Percentiles rank a stretch among this genome's conserved stretches.
These are phyloP conservation scores for Chenopodium berlandieri DNA, from an alignment of 148 eudicot genomes.

Conservation along the genomic window DNA sequence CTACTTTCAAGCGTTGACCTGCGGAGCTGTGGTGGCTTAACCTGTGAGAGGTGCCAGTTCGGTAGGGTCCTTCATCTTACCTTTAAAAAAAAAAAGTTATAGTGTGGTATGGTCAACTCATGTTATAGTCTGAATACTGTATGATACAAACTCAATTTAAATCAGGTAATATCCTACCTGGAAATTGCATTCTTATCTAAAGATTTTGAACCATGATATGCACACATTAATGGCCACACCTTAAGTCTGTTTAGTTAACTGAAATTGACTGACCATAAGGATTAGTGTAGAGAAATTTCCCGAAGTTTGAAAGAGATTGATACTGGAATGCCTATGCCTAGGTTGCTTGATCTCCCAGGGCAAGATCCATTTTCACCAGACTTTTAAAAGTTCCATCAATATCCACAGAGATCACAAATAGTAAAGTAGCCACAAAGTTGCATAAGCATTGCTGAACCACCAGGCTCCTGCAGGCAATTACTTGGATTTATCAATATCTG, in stretches of 20 bases:
- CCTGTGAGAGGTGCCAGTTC: too few species aligned
- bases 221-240: too few species aligned
- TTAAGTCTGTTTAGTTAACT: too few species aligned
- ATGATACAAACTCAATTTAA: background rate
- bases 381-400: background rate
- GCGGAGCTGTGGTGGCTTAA: too few species aligned
- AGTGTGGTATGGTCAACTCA: background rate
- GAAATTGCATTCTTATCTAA: background rate
- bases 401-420: background rate
- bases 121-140: background rate
- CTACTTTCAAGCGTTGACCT: too few species aligned
- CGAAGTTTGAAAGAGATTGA: background rate
- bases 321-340: background rate
- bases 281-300: too few species aligned
- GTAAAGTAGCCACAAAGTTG: background rate
- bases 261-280: too few species aligned
- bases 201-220: too few species aligned
- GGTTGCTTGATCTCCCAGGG: background rate
- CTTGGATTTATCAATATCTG: too few species aligned
- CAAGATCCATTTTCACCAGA: background rate
- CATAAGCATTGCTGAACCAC: too few species aligned
- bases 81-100: background rate
- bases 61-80: too few species aligned
- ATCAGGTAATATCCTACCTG: background rate
- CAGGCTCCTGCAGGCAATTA: too few species aligned